Conservation (phyloP, 1,284 basidiomycete genomes). For the Tranzscheliella williamsii region DNA sequence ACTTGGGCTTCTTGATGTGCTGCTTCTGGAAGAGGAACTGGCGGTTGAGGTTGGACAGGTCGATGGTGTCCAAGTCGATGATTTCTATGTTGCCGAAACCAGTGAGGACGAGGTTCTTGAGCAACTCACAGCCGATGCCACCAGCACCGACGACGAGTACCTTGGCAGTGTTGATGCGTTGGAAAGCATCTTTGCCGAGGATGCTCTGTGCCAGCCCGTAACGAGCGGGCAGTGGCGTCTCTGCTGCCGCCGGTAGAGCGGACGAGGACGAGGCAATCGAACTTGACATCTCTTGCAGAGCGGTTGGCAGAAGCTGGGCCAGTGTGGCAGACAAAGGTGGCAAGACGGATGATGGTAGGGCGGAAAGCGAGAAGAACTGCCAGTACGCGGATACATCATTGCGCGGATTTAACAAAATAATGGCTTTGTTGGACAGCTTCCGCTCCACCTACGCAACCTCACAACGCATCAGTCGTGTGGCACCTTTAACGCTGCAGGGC, state of each 20-base stretch:
- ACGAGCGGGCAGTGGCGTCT: constrained; percentile 12
- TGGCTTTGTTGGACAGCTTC: too few relatives aligned
- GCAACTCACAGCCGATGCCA: constrained; percentile 94
- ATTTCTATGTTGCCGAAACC: constrained; percentile 89
- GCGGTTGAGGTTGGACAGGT: constrained; percentile 95
- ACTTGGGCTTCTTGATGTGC: constrained; percentile 95
- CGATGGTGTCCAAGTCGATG: constrained; percentile 96
- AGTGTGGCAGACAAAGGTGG: too few relatives aligned
- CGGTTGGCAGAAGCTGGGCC: too few relatives aligned
- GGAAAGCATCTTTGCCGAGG: constrained; percentile 22
- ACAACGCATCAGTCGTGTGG: too few relatives aligned
- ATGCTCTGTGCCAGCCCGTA: constrained; percentile 20
- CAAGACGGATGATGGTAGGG: too few relatives aligned
- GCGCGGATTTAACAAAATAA: too few relatives aligned
- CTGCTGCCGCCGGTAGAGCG: constrained; percentile 1
- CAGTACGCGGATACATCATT: too few relatives aligned
- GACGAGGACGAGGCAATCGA: constrained; percentile 12
- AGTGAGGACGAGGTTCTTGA: constrained; percentile 92
- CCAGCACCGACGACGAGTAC: constrained; percentile 91
- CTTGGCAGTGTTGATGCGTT: constrained; percentile 21
- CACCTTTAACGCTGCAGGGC: too few relatives aligned
- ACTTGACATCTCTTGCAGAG: too few relatives aligned
- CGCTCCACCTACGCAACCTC: too few relatives aligned
- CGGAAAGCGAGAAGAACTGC: too few relatives aligned
- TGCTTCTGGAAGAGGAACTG: constrained; percentile 98